Evolutionary conservation across 768 basidiomycete genomes (phyloP).

Genomic region (Filobasidium floriforme): DNA sequence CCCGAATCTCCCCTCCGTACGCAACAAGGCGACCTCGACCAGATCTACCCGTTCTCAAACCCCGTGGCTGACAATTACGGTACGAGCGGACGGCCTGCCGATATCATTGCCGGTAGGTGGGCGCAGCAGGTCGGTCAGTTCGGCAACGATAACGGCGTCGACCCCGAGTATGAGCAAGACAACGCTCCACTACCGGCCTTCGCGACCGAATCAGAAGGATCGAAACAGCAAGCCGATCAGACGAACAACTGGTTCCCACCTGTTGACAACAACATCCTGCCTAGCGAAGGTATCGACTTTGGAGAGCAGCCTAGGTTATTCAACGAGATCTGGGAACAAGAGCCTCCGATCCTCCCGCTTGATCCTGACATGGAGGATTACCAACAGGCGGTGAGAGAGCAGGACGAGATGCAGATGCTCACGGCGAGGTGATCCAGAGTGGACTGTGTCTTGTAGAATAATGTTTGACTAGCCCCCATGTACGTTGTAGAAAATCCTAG

Average conservation of each 20-base stretch:
- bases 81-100: background rate
- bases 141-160: background rate
- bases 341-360: slow-evolving; percentile 9
- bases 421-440: background rate
- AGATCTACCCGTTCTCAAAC: background rate
- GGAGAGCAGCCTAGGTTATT: slow-evolving; percentile 22
- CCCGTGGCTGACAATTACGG: background rate
- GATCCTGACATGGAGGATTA: slow-evolving; percentile 24
- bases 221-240: background rate
- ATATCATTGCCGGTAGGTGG: slow-evolving; percentile 22
- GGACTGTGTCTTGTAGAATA: background rate
- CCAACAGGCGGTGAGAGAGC: slow-evolving; percentile 17
- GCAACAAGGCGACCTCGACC: background rate
- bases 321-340: background rate
- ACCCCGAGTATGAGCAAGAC: background rate
- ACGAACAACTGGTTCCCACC: slow-evolving; percentile 1
- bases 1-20: background rate
- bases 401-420: slow-evolving; percentile 21
- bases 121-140: slow-evolving; percentile 6
- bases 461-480: background rate
- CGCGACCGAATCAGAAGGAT: too few species aligned
- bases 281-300: slow-evolving; percentile 21
- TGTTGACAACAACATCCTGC: slow-evolving; percentile 14
- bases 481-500: too few species aligned
- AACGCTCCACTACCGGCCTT: background rate